Conservation (phyloP, 345 rosid species). For the Anacardium occidentale region DNA sequence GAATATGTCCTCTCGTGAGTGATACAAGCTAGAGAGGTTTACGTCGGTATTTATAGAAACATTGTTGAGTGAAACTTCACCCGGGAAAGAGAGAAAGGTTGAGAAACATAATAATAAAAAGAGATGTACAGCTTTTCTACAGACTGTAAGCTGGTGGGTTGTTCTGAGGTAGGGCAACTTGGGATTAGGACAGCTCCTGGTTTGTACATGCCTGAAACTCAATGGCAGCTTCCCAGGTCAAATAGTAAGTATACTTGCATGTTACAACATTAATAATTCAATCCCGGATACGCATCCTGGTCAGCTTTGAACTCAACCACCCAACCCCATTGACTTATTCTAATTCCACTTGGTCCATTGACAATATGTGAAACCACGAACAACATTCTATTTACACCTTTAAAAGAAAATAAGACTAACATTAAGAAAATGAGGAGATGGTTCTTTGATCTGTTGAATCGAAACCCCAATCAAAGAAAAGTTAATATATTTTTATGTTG, state of each 20-base stretch:
- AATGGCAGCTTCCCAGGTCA: conserved; percentile 7
- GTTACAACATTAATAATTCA: not conserved
- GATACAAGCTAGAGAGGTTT: not conserved
- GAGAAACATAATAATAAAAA: not conserved
- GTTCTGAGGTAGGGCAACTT: not conserved
- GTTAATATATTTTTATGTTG: too few species aligned
- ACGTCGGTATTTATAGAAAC: conserved; percentile 9
- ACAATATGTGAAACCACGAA: too few species aligned
- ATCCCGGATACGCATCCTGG: not conserved
- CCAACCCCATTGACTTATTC: not conserved
- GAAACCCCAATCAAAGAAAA: too few species aligned
- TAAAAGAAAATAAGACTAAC: not conserved
- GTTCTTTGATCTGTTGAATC: too few species aligned
- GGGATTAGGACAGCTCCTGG: not conserved
- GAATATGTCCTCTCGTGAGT: not conserved
- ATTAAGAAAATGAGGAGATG: too few species aligned
- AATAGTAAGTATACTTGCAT: not conserved
- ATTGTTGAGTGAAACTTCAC: not conserved
- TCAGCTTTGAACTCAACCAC: conserved; percentile 3
- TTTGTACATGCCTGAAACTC: not conserved
- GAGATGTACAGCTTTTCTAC: conserved; percentile 20
- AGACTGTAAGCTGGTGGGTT: conserved; percentile 22
- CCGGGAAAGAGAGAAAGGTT: not conserved
- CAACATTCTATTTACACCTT: not conserved
- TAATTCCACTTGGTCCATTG: not conserved